Evolutionary conservation across 2,329 filamentous ascomycete species (phyloP).

Genomic region (Didymella sp.): DNA sequence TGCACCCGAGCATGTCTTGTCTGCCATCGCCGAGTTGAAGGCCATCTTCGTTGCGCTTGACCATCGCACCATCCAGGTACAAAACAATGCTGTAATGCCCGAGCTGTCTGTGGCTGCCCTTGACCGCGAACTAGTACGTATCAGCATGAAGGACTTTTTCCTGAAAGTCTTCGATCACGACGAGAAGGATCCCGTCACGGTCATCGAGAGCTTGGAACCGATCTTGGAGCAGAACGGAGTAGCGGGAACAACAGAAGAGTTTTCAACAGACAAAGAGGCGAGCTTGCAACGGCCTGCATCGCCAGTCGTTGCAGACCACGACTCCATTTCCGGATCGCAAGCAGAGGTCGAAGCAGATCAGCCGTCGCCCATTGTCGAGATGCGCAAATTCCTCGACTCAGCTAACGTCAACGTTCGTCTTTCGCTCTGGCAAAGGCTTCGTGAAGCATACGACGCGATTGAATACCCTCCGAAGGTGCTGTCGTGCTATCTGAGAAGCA

Average conservation of each 20-base stretch:
- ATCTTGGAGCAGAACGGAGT: slow-evolving; percentile 72
- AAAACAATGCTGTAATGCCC: slow-evolving; percentile 88
- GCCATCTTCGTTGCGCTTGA: slow-evolving; percentile 57
- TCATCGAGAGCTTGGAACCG: slow-evolving; percentile 92
- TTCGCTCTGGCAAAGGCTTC: slow-evolving; percentile 89
- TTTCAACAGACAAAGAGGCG: slow-evolving; percentile 16
- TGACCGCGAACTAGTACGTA: slow-evolving; percentile 87
- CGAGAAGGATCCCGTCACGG: slow-evolving; percentile 76
- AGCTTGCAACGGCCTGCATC: slow-evolving; percentile 21
- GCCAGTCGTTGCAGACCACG: slow-evolving; percentile 17
- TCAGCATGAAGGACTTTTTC: slow-evolving; percentile 98
- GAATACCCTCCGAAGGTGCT: slow-evolving; percentile 87
- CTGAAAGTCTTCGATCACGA: slow-evolving; percentile 86
- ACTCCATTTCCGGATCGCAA: slow-evolving; percentile 6
- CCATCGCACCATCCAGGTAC: slow-evolving; percentile 65
- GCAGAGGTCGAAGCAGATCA: slow-evolving; percentile 12
- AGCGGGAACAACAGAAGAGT: background rate
- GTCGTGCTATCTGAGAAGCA: slow-evolving; percentile 83
- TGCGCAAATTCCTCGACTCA: slow-evolving; percentile 82
- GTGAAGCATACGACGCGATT: slow-evolving; percentile 85
- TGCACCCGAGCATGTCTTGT: slow-evolving; percentile 65
- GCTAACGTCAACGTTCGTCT: slow-evolving; percentile 84
- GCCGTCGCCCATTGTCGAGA: slow-evolving; percentile 65
- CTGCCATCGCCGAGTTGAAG: slow-evolving; percentile 69
- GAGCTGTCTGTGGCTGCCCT: slow-evolving; percentile 83